A percentile compares a stretch with the other conserved stretches of the same genome.
Evolutionary conservation across 306 rosid species (phyloP).

Genomic region (Glycine soja): DNA sequence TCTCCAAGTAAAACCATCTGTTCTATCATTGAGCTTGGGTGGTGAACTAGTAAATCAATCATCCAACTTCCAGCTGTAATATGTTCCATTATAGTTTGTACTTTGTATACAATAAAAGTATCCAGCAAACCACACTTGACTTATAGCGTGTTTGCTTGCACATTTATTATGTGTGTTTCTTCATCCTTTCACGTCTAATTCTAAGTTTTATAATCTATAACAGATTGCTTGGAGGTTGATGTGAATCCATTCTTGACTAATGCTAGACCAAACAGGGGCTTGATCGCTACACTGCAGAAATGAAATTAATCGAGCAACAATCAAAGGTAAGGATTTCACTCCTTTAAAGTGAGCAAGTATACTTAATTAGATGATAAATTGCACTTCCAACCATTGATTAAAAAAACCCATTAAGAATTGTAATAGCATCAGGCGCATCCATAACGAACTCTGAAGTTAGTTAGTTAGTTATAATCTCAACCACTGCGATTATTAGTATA

Average conservation of each 20-base stretch:
- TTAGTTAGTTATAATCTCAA: not conserved
- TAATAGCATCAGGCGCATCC: not conserved
- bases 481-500: not conserved
- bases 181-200: too few species aligned
- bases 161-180: too few species aligned
- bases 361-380: too few species aligned
- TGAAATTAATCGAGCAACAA: not conserved
- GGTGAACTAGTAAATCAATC: not conserved
- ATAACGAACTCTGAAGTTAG: not conserved
- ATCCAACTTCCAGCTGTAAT: constrained; percentile 2
- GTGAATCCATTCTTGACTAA: too few species aligned
- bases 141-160: too few species aligned
- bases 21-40: not conserved
- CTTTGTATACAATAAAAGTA: not conserved
- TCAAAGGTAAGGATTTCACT: not conserved
- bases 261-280: not conserved
- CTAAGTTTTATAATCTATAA: too few species aligned
- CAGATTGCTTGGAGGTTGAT: too few species aligned
- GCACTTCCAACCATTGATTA: too few species aligned
- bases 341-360: too few species aligned
- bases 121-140: constrained; percentile 6
- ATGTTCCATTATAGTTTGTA: not conserved
- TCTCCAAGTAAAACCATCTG: not conserved
- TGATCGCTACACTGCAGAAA: not conserved
- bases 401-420: not conserved